These are phyloP conservation scores for Backusella circina DNA, from an alignment of 192 early-diverging fungal species.

Conservation along the genomic window DNA sequence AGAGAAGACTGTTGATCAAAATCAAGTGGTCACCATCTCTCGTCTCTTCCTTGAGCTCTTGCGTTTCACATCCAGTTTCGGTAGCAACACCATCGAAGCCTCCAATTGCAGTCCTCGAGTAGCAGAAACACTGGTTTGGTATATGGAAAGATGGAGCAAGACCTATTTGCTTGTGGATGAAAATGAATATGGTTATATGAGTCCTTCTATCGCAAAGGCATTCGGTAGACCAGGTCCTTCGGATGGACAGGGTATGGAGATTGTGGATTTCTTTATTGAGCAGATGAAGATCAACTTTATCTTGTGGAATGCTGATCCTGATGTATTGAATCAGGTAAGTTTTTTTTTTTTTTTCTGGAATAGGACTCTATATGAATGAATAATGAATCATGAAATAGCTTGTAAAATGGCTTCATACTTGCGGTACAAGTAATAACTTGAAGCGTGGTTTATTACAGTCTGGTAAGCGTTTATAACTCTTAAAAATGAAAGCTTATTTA, in stretches of 20 bases:
- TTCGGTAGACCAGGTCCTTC: slow-evolving; percentile 49
- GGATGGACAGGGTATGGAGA: slow-evolving; percentile 49
- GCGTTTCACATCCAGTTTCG: slow-evolving; percentile 49
- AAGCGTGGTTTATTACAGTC: slow-evolving; percentile 49
- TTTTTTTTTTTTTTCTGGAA: background rate
- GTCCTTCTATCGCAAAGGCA: slow-evolving; percentile 46
- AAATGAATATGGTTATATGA: slow-evolving; percentile 50
- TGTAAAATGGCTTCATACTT: slow-evolving; percentile 42
- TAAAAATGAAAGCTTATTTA: background rate
- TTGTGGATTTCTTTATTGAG: slow-evolving; percentile 61
- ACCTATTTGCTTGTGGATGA: slow-evolving; percentile 66
- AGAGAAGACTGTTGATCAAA: slow-evolving; percentile 28
- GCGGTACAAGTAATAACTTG: slow-evolving; percentile 34
- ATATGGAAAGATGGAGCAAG: slow-evolving; percentile 67
- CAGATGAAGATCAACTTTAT: slow-evolving; percentile 58
- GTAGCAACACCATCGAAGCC: slow-evolving; percentile 43
- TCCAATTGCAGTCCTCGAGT: slow-evolving; percentile 68
- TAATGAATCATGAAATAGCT: background rate
- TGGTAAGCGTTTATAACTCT: slow-evolving; percentile 17
- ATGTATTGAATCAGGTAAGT: slow-evolving; percentile 56
- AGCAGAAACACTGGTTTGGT: slow-evolving; percentile 70
- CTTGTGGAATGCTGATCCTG: slow-evolving; percentile 69
- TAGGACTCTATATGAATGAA: background rate
- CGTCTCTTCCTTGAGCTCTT: slow-evolving; percentile 47
- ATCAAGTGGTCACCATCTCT: slow-evolving; percentile 49